Evolutionary conservation across 139 green algal species (phyloP).

Genomic region (Auxenochlorella protothecoides): DNA sequence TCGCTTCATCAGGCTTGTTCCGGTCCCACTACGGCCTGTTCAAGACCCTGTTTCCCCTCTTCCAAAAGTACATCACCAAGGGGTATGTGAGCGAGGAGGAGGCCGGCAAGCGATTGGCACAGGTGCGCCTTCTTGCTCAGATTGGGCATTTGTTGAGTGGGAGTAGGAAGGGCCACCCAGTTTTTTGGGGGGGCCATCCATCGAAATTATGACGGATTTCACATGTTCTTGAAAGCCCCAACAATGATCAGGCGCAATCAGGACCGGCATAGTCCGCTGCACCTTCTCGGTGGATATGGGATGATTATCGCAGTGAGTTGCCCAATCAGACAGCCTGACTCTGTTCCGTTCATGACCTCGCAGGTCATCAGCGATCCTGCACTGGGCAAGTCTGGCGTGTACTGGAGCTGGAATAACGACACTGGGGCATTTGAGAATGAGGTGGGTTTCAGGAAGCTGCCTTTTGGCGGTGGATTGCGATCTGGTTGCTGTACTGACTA

Average conservation of each 20-base stretch:
- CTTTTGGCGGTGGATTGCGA: not conserved
- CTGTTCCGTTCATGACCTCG: not conserved
- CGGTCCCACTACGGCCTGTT: constrained; percentile 71
- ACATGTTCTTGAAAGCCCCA: no score
- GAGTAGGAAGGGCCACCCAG: not conserved
- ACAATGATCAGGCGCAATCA: no score
- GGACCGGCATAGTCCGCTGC: no score
- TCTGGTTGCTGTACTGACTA: no score
- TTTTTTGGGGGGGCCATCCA: no score
- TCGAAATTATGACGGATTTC: no score
- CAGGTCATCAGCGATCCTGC: constrained; percentile 64
- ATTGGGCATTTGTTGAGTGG: not conserved
- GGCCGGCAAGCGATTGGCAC: constrained; percentile 70
- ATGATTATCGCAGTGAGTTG: no score
- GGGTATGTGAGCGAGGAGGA: constrained; percentile 79
- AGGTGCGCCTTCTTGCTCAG: constrained; percentile 15
- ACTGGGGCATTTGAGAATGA: constrained; percentile 56
- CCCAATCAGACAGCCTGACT: no score
- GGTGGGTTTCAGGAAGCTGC: constrained; percentile 10
- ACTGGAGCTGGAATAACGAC: constrained; percentile 75
- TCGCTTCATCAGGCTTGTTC: constrained; percentile 90
- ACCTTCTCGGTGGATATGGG: no score
- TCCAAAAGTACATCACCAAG: constrained; percentile 96
- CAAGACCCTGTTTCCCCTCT: constrained; percentile 77
- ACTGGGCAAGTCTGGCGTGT: constrained; percentile 57